A percentile compares a stretch with the other conserved stretches of the same genome.
Conservation (phyloP, 805 yeast species). For the Sugiyamaella lignohabitans region DNA sequence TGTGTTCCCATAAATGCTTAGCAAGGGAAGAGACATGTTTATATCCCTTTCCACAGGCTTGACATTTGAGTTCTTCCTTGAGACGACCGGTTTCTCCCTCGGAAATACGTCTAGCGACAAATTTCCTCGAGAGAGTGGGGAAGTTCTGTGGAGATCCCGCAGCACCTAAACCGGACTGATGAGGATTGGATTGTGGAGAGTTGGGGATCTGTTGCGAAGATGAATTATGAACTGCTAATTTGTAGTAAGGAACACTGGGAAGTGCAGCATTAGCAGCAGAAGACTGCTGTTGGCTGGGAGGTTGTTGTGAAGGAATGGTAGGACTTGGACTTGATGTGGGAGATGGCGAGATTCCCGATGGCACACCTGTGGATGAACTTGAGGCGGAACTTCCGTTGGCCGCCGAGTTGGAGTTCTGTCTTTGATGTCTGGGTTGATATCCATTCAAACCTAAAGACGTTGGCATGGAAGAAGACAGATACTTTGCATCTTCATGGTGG, state of each 20-base stretch:
- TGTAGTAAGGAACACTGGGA: constrained; percentile 6
- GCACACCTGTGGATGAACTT: too few species aligned
- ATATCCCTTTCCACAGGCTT: constrained; percentile 87
- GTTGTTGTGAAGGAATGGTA: not conserved
- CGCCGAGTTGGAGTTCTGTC: not conserved
- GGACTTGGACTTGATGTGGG: not conserved
- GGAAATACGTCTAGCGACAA: constrained; percentile 74
- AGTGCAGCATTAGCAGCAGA: not conserved
- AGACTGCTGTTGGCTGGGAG: not conserved
- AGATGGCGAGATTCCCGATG: not conserved
- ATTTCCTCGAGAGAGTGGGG: constrained; percentile 35
- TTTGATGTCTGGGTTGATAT: not conserved
- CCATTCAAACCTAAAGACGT: not conserved
- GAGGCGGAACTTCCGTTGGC: too few species aligned
- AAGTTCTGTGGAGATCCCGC: constrained; percentile 4
- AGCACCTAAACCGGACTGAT: too few species aligned
- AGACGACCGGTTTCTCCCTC: constrained; percentile 83
- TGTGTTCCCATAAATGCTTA: constrained; percentile 88
- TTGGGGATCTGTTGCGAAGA: not conserved
- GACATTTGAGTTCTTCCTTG: constrained; percentile 79
- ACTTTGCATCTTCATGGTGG: not conserved
- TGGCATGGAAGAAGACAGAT: not conserved
- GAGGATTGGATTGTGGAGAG: not conserved
- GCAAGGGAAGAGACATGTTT: constrained; percentile 85
- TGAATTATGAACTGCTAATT: constrained; percentile 6